A percentile compares a stretch with the other conserved stretches of the same genome.
These are phyloP conservation scores for Sporobolomyces pararoseus DNA, from an alignment of 768 basidiomycete genomes.

Conservation along the genomic window DNA sequence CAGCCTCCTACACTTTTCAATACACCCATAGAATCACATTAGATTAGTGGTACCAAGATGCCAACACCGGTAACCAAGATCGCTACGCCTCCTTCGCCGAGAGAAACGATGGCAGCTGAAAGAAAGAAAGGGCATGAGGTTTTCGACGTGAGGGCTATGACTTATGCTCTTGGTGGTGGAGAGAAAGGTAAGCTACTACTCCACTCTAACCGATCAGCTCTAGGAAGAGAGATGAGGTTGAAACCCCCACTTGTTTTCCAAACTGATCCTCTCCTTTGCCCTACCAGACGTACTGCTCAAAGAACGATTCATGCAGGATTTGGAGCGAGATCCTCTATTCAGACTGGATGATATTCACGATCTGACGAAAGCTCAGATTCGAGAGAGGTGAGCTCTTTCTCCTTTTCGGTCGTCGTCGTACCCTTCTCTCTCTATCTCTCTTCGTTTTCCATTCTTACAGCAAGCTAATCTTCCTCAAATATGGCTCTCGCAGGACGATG, in stretches of 20 bases:
- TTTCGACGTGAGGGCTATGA: conserved; percentile 36
- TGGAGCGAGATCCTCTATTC: conserved; percentile 51
- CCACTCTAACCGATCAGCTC: background rate
- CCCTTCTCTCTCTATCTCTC: background rate
- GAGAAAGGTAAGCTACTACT: conserved; percentile 22
- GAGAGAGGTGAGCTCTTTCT: conserved; percentile 31
- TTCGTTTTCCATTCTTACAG: too few species aligned
- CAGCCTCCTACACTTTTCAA: background rate
- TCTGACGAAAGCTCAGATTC: conserved; percentile 40
- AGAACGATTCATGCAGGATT: conserved; percentile 50
- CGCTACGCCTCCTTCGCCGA: conserved; percentile 1
- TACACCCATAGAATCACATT: too few species aligned
- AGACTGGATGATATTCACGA: conserved; percentile 52
- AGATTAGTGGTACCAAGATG: background rate
- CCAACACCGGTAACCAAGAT: conserved; percentile 7
- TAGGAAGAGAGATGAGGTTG: background rate
- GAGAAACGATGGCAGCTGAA: conserved; percentile 36
- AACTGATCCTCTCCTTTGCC: background rate
- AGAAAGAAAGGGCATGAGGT: background rate
- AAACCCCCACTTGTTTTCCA: background rate
- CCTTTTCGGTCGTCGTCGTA: background rate
- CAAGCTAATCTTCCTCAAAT: too few species aligned
- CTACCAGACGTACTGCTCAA: conserved; percentile 37
- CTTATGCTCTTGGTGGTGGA: conserved; percentile 36
- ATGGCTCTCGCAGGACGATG: too few species aligned